A percentile compares a stretch with the other conserved stretches of the same genome.
These are phyloP conservation scores for Cordyceps cateniannulata DNA, from an alignment of 2,329 filamentous ascomycete genomes.

Conservation along the genomic window DNA sequence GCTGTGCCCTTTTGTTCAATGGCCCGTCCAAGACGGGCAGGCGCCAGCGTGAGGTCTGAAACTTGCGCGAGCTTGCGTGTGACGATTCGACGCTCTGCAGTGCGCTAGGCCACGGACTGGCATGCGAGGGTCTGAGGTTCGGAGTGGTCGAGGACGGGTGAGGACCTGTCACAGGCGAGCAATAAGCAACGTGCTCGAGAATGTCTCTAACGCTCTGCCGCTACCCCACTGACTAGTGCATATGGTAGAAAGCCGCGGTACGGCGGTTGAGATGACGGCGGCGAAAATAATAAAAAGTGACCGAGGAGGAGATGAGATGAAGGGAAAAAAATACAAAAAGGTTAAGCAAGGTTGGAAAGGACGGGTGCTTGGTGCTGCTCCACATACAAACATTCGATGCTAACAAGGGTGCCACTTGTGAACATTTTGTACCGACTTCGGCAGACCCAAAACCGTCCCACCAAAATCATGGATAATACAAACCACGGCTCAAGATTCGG, in stretches of 20 bases:
- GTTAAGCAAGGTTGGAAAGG: neutral
- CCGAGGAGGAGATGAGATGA: neutral
- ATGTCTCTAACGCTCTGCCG: neutral
- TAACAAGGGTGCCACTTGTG: neutral
- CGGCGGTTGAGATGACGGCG: neutral
- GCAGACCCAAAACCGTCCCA: too few relatives aligned
- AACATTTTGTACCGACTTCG: neutral
- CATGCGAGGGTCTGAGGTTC: slow-evolving; percentile 1
- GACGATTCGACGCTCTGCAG: neutral
- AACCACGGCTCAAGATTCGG: neutral
- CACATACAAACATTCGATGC: neutral
- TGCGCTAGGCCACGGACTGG: slow-evolving; percentile 6
- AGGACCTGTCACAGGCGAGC: slow-evolving; percentile 2
- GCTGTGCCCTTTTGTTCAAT: neutral
- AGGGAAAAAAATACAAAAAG: neutral
- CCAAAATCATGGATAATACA: neutral
- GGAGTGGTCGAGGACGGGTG: neutral
- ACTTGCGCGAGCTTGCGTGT: neutral
- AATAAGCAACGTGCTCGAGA: slow-evolving; percentile 4
- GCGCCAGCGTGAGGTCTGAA: neutral
- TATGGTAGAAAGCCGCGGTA: neutral
- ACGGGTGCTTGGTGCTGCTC: neutral
- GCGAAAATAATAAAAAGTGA: neutral
- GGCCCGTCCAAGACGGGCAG: neutral
- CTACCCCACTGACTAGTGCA: neutral